phyloP scores from a whole-genome alignment of 371 early-diverging fungal species.

The Saksenaea vasiformis region DNA sequence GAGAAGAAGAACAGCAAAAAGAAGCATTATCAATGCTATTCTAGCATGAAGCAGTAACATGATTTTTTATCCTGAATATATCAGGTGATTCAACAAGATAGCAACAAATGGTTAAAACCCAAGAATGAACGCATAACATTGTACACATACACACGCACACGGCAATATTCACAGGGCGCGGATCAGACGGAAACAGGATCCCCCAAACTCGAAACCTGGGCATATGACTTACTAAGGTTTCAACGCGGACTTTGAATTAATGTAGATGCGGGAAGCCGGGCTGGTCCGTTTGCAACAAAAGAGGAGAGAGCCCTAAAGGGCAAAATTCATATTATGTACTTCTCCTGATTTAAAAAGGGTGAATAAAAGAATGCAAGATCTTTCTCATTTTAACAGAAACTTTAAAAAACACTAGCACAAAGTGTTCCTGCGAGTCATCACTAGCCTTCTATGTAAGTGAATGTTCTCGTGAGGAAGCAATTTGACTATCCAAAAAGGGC shows the following conservation, averaged over 20 bases:
- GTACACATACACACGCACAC: neutral
- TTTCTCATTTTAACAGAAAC: neutral
- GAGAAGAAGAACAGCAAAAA: neutral
- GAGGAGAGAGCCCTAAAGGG: neutral
- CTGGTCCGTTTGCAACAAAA: neutral
- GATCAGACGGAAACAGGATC: neutral
- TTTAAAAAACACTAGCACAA: neutral
- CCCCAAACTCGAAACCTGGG: slow-evolving; percentile 1
- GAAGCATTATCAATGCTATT: neutral
- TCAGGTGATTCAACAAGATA: neutral
- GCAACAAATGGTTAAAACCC: neutral
- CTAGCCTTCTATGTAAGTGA: neutral
- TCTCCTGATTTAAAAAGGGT: neutral
- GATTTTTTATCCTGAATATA: slow-evolving; percentile 2
- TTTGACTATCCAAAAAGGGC: neutral
- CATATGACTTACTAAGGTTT: neutral
- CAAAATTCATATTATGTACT: neutral
- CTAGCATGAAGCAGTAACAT: neutral
- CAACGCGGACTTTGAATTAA: neutral
- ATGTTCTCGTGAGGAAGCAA: neutral
- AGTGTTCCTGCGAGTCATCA: neutral
- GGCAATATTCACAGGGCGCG: neutral
- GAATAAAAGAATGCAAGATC: neutral
- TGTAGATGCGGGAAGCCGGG: neutral
- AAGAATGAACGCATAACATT: neutral